Conservation (phyloP, 2,329 filamentous ascomycete species). For the Cladosporium sp. region DNA sequence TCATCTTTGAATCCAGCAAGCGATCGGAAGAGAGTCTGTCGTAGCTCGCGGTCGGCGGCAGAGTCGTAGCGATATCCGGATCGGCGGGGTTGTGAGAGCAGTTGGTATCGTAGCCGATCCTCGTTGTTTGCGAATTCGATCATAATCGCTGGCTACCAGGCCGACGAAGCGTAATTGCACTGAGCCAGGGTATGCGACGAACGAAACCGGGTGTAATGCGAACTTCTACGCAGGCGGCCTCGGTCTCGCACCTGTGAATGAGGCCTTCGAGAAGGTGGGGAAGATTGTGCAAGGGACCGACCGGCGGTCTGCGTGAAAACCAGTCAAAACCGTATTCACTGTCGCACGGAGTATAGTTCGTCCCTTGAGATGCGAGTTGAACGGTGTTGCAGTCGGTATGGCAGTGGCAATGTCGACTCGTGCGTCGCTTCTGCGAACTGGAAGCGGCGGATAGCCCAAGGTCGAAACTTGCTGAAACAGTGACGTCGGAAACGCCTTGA, state of each 20-base stretch:
- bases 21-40: constrained; percentile 79
- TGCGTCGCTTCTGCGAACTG: not conserved
- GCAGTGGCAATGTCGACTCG: constrained; percentile 1
- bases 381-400: not conserved
- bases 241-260: not conserved
- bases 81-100: constrained; percentile 70
- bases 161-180: not conserved
- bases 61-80: constrained; percentile 73
- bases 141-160: constrained; percentile 11
- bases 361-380: not conserved
- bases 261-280: constrained; percentile 6
- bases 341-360: not conserved
- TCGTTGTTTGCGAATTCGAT: constrained; percentile 56
- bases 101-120: constrained; percentile 75
- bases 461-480: not conserved
- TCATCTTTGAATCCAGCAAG: constrained; percentile 72
- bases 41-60: constrained; percentile 65
- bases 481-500: not conserved
- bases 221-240: not conserved
- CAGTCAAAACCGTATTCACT: not conserved
- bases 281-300: constrained; percentile 12
- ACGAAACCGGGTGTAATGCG: not conserved
- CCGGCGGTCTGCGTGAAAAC: not conserved
- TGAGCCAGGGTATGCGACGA: not conserved
- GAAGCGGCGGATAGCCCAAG: not conserved